Percentiles rank a stretch among this genome's conserved stretches.
phyloP scores from a whole-genome alignment of 2,329 filamentous ascomycete genomes.

The Trichoderma simmonsii region DNA sequence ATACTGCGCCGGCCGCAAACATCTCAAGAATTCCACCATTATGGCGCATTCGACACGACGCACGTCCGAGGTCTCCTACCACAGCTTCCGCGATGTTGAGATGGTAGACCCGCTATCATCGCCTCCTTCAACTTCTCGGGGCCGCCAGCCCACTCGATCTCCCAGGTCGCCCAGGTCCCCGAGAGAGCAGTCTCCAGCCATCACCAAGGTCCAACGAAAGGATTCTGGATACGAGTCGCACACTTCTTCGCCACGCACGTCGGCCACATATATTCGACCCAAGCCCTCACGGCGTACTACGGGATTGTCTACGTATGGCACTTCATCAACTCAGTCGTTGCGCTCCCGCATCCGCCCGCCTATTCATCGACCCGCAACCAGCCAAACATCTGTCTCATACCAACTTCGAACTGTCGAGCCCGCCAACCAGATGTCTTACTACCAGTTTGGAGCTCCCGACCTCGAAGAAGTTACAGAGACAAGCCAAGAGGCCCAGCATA shows the following conservation, averaged over 20 bases:
- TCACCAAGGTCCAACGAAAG: conserved; percentile 49
- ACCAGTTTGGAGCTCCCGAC: conserved; percentile 49
- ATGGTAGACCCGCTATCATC: conserved; percentile 40
- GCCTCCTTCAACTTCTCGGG: conserved; percentile 26
- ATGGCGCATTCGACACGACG: conserved; percentile 26
- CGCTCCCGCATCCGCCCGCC: conserved; percentile 41
- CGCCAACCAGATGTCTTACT: conserved; percentile 40
- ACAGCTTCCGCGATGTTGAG: conserved; percentile 53
- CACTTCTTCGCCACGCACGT: conserved; percentile 36
- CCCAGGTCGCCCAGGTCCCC: conserved; percentile 24
- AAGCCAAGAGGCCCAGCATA: conserved; percentile 20
- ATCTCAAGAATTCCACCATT: background rate
- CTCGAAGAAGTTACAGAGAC: conserved; percentile 31
- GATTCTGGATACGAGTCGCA: conserved; percentile 59
- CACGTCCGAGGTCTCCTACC: conserved; percentile 51
- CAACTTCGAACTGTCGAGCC: conserved; percentile 34
- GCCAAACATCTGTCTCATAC: conserved; percentile 19
- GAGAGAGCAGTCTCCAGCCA: conserved; percentile 30
- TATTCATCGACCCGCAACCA: conserved; percentile 39
- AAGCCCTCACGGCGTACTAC: conserved; percentile 36
- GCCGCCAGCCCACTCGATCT: conserved; percentile 24
- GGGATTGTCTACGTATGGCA: conserved; percentile 28
- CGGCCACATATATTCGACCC: conserved; percentile 33
- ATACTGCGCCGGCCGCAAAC: conserved; percentile 5
- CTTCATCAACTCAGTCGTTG: conserved; percentile 22